These are phyloP conservation scores for Antrodiella citrinella DNA, from an alignment of 768 basidiomycete species.

Conservation along the genomic window DNA sequence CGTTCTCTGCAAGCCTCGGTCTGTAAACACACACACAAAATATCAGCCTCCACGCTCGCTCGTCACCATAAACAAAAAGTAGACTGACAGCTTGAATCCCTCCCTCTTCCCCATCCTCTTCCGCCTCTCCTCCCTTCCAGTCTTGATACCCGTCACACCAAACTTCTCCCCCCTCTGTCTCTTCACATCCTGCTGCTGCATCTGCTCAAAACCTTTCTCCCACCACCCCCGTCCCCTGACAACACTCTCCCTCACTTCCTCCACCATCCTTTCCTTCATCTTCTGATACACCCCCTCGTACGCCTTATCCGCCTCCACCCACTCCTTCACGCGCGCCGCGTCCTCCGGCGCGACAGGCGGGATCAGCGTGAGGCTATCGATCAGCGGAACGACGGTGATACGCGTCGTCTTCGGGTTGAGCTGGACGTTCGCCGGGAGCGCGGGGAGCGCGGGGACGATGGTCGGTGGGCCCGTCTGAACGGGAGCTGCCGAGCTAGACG, in stretches of 20 bases:
- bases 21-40: too few relatives aligned
- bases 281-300: slow-evolving; percentile 42
- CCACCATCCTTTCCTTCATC: slow-evolving; percentile 44
- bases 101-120: slow-evolving; percentile 53
- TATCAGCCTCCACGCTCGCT: too few relatives aligned
- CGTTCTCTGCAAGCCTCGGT: slow-evolving; percentile 34
- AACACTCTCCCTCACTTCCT: slow-evolving; percentile 38
- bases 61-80: slow-evolving; percentile 13
- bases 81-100: slow-evolving; percentile 70
- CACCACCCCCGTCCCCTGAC: slow-evolving; percentile 49
- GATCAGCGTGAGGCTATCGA: slow-evolving; percentile 43
- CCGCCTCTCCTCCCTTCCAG: slow-evolving; percentile 32
- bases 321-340: slow-evolving; percentile 43
- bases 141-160: slow-evolving; percentile 20
- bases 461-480: slow-evolving; percentile 13
- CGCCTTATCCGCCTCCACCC: slow-evolving; percentile 57
- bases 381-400: slow-evolving; percentile 53
- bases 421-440: slow-evolving; percentile 33
- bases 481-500: slow-evolving; percentile 10
- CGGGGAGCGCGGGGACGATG: slow-evolving; percentile 29
- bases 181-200: slow-evolving; percentile 23
- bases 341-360: slow-evolving; percentile 45
- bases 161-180: slow-evolving; percentile 35
- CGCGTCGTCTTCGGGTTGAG: slow-evolving; percentile 52
- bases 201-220: slow-evolving; percentile 41